Conservation (phyloP, 345 rosid genomes). For the Diplotaxis tenuifolia region DNA sequence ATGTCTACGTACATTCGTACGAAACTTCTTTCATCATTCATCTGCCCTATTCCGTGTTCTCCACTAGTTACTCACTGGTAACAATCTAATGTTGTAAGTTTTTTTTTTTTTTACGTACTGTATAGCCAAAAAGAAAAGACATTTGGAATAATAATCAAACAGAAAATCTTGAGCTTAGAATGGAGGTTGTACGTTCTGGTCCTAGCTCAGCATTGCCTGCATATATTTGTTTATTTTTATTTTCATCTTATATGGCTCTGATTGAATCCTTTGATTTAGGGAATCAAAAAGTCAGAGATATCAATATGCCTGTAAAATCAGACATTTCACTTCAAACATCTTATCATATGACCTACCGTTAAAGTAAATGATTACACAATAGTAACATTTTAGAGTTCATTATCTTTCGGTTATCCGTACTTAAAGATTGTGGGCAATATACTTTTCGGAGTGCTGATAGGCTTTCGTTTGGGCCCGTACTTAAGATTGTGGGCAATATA, state of each 20-base stretch:
- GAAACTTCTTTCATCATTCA: constrained; percentile 30
- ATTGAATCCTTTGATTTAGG: constrained; percentile 6
- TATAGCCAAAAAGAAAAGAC: not conserved
- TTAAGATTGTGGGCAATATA: too few species aligned
- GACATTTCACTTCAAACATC: constrained; percentile 15
- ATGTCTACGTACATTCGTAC: constrained; percentile 25
- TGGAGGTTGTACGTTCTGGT: constrained; percentile 13
- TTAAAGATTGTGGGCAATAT: not conserved
- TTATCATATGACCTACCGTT: constrained; percentile 30
- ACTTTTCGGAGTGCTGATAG: not conserved
- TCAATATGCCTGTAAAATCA: constrained; percentile 27
- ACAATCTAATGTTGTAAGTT: not conserved
- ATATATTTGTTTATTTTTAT: not conserved
- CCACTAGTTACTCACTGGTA: not conserved
- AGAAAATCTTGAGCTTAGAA: not conserved
- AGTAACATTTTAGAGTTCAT: not conserved
- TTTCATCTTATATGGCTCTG: not conserved
- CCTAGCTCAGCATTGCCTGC: not conserved
- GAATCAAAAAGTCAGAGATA: constrained; percentile 16
- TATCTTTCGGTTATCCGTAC: too few species aligned
- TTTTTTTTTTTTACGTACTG: not conserved
- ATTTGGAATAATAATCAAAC: not conserved
- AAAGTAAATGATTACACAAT: constrained; percentile 19
- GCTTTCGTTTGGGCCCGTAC: constrained; percentile 20
- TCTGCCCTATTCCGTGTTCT: constrained; percentile 1